Evolutionary conservation across 2,329 filamentous ascomycete species (phyloP).

Genomic region (Blastomyces emzantsi): DNA sequence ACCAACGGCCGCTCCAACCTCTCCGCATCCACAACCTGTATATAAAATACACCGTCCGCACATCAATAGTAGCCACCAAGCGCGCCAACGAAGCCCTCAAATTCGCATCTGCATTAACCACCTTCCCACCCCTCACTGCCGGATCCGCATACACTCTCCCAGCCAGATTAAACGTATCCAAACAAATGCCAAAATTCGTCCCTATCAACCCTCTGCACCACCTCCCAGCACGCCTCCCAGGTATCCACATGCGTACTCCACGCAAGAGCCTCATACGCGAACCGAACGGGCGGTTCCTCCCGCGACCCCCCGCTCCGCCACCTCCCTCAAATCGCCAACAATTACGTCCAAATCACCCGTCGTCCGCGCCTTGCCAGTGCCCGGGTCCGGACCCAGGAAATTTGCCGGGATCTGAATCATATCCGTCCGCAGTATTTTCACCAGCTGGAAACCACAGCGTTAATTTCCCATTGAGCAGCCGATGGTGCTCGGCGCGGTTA

Average conservation of each 20-base stretch:
- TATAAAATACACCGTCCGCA: conserved; percentile 62
- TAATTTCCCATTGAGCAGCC: conserved; percentile 51
- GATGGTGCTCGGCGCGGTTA: conserved; percentile 51
- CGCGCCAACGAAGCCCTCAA: conserved; percentile 47
- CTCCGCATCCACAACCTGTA: conserved; percentile 70
- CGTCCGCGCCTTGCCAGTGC: conserved; percentile 31
- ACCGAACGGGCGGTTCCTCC: conserved; percentile 51
- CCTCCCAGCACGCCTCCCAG: conserved; percentile 64
- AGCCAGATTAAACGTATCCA: conserved; percentile 72
- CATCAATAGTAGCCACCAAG: conserved; percentile 49
- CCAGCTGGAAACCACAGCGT: conserved; percentile 63
- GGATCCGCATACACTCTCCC: conserved; percentile 65
- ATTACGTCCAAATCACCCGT: conserved; percentile 49
- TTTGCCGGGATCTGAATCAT: conserved; percentile 66
- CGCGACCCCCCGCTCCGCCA: conserved; percentile 57
- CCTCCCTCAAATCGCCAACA: conserved; percentile 51
- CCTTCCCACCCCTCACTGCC: conserved; percentile 43
- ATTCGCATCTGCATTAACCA: conserved; percentile 46
- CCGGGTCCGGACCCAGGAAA: conserved; percentile 43
- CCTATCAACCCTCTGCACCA: conserved; percentile 56
- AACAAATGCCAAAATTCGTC: conserved; percentile 66
- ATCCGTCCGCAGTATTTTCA: conserved; percentile 55
- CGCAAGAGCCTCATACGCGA: conserved; percentile 64
- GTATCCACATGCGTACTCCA: conserved; percentile 62
- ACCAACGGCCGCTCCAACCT: conserved; percentile 50